Evolutionary conservation across 2,329 filamentous ascomycete species (phyloP).

Genomic region (Sporothrix euskadiensis): DNA sequence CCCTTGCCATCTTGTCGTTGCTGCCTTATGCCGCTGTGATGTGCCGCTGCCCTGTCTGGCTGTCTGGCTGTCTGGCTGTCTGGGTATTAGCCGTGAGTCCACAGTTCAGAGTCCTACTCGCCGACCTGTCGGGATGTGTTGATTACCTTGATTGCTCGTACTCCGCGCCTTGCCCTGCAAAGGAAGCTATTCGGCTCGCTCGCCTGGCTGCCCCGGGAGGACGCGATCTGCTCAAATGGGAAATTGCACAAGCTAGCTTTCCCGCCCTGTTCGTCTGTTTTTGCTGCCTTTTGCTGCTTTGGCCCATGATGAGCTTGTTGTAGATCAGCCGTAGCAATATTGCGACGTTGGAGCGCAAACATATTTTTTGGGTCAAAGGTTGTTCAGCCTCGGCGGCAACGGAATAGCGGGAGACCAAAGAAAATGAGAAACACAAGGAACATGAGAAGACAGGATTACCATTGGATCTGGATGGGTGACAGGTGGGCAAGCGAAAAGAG

Average conservation of each 20-base stretch:
- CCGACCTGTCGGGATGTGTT: slow-evolving; percentile 16
- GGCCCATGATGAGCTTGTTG: not conserved
- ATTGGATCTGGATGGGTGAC: not conserved
- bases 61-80: slow-evolving; percentile 3
- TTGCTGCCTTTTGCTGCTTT: not conserved
- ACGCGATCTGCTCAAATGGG: slow-evolving; percentile 10
- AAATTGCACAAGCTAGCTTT: slow-evolving; percentile 17
- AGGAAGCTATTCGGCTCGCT: not conserved
- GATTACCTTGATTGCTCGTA: not conserved
- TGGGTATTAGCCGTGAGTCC: not conserved
- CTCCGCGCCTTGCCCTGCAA: not conserved
- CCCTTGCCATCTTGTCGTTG: not conserved
- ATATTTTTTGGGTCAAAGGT: too few species aligned
- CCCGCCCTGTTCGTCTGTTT: not conserved
- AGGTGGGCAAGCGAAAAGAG: not conserved
- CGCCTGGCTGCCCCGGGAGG: not conserved
- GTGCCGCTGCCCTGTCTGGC: not conserved
- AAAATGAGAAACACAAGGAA: not conserved
- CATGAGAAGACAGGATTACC: too few species aligned
- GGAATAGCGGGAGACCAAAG: not conserved
- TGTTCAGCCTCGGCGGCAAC: slow-evolving; percentile 23
- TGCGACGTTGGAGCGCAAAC: slow-evolving; percentile 8
- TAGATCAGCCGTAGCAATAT: slow-evolving; percentile 22
- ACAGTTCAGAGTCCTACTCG: slow-evolving; percentile 9
- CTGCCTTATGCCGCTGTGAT: not conserved